These are phyloP conservation scores for Fragosphaeria purpurea DNA, from an alignment of 2,329 filamentous ascomycete genomes.

Conservation along the genomic window DNA sequence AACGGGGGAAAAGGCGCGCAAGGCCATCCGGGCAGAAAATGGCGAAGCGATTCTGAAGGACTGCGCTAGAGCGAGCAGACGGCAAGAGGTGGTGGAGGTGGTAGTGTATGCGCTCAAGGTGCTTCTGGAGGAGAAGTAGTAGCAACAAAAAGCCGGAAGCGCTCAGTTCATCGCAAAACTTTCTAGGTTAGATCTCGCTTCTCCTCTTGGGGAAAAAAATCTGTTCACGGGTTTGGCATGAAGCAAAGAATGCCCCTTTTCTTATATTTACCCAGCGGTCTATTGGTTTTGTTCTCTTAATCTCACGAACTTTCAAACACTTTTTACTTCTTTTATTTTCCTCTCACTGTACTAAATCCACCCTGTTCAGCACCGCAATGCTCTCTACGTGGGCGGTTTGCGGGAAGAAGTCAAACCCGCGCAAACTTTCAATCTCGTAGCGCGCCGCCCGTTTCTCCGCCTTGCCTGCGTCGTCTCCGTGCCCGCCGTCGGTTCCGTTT, in stretches of 20 bases:
- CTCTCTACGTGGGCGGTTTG: conserved; percentile 67
- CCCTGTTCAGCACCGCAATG: conserved; percentile 52
- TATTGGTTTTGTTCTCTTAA: no score
- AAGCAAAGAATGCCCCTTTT: neutral
- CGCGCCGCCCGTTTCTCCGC: conserved; percentile 28
- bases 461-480: conserved; percentile 16
- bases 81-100: conserved; percentile 59
- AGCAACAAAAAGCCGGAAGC: neutral
- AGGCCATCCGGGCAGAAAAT: conserved; percentile 49
- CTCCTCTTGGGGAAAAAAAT: neutral
- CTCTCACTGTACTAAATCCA: conserved; percentile 27
- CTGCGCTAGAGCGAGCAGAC: conserved; percentile 58
- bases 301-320: no score
- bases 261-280: no score
- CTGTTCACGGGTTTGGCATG: neutral
- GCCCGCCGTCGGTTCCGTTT: conserved; percentile 15
- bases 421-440: conserved; percentile 83
- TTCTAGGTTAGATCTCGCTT: neutral
- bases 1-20: conserved; percentile 49
- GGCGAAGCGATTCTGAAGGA: conserved; percentile 60
- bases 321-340: neutral
- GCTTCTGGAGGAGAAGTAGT: conserved; percentile 35
- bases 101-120: conserved; percentile 65
- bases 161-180: neutral
- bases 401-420: conserved; percentile 96